Evolutionary conservation across 345 rosid genomes (phyloP).

Genomic region (Corymbia maculata): DNA sequence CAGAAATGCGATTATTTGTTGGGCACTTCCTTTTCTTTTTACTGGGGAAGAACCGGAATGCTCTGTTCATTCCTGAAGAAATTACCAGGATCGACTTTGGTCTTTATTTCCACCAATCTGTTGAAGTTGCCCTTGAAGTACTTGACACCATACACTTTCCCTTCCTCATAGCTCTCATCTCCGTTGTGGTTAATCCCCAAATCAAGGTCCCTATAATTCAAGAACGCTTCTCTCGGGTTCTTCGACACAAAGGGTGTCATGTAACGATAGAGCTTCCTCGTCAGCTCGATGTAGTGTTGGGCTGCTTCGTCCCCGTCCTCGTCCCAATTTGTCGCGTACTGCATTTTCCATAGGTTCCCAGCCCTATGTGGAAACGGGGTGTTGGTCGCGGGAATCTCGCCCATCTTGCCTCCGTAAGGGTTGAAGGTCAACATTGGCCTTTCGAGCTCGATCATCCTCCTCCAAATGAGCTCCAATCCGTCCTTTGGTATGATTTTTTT

Average conservation of each 20-base stretch:
- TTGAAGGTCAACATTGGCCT: conserved; percentile 14
- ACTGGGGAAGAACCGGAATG: conserved; percentile 27
- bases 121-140: conserved; percentile 45
- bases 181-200: conserved; percentile 28
- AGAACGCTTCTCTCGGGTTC: conserved; percentile 41
- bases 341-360: conserved; percentile 34
- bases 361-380: conserved; percentile 52
- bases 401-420: conserved; percentile 55
- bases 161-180: conserved; percentile 15
- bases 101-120: conserved; percentile 40
- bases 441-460: not conserved
- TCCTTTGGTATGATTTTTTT: conserved; percentile 14
- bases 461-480: conserved; percentile 16
- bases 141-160: conserved; percentile 33
- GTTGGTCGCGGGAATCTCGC: conserved; percentile 16
- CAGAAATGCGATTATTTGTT: not conserved
- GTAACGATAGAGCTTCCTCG: conserved; percentile 27
- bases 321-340: conserved; percentile 25
- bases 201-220: conserved; percentile 67
- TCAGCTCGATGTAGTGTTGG: conserved; percentile 13
- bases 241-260: conserved; percentile 54
- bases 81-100: conserved; percentile 42
- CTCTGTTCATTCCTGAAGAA: conserved; percentile 65
- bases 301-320: conserved; percentile 12
- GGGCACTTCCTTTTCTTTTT: not conserved